phyloP scores from a whole-genome alignment of 2,329 filamentous ascomycete genomes.

The Aspergillus viridinutans region DNA sequence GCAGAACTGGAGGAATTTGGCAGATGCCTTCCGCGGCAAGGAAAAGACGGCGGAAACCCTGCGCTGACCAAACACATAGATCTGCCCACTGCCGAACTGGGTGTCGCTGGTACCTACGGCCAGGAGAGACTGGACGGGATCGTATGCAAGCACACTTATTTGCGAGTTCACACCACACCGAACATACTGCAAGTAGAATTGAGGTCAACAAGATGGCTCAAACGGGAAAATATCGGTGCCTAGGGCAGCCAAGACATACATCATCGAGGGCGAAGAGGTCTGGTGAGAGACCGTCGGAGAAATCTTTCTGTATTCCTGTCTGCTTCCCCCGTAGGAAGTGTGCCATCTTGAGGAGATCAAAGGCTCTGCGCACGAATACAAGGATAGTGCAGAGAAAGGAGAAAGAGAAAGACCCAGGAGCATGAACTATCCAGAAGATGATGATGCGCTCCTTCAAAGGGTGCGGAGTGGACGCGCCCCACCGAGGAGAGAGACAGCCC shows the following conservation, averaged over 20 bases:
- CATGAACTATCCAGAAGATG: conserved; percentile 17
- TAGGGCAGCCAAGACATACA: conserved; percentile 43
- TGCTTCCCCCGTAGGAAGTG: conserved; percentile 89
- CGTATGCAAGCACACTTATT: conserved; percentile 77
- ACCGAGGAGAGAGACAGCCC: neutral
- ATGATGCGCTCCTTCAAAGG: conserved; percentile 14
- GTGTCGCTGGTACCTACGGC: conserved; percentile 88
- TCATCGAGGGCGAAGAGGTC: conserved; percentile 81
- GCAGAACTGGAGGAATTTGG: conserved; percentile 76
- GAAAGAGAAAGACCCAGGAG: conserved; percentile 6
- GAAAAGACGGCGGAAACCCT: conserved; percentile 73
- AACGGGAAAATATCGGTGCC: conserved; percentile 20
- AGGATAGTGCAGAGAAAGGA: neutral
- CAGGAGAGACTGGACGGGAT: conserved; percentile 87
- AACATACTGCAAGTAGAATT: conserved; percentile 46
- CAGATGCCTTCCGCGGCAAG: conserved; percentile 67
- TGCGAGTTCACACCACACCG: conserved; percentile 78
- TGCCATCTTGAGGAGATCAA: conserved; percentile 57
- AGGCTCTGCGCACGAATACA: conserved; percentile 1
- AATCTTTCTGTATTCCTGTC: conserved; percentile 84
- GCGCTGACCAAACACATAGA: conserved; percentile 82
- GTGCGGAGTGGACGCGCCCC: conserved; percentile 16
- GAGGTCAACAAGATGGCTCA: conserved; percentile 2
- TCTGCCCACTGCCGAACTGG: conserved; percentile 77
- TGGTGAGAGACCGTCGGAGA: conserved; percentile 74